Conservation (phyloP, 306 rosid species). For the Cucumis hystrix region DNA sequence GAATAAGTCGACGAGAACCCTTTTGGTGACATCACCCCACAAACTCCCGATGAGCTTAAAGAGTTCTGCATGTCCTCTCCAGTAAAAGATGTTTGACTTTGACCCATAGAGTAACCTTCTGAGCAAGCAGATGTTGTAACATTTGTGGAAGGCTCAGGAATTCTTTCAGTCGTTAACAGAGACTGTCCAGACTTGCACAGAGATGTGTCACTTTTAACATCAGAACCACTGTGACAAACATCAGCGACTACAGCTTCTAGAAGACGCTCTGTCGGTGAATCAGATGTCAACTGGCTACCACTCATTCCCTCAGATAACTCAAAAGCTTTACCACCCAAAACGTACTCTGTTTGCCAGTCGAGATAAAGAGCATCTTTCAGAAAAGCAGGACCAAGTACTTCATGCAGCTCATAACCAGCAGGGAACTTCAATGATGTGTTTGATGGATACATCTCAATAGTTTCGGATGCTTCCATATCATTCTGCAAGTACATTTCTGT, state of each 20-base stretch:
- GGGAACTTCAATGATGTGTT: slow-evolving; percentile 49
- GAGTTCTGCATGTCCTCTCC: slow-evolving; percentile 45
- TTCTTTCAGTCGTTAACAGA: slow-evolving; percentile 39
- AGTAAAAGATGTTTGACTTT: slow-evolving; percentile 38
- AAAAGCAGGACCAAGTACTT: slow-evolving; percentile 90
- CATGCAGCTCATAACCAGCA: slow-evolving; percentile 91
- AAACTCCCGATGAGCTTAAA: slow-evolving; percentile 64
- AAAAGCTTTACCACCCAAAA: slow-evolving; percentile 27
- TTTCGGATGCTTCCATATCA: slow-evolving; percentile 18
- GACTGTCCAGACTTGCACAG: slow-evolving; percentile 55
- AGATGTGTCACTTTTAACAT: slow-evolving; percentile 41
- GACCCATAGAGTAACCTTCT: slow-evolving; percentile 51
- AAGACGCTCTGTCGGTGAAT: slow-evolving; percentile 60
- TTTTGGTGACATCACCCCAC: slow-evolving; percentile 53
- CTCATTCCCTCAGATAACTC: slow-evolving; percentile 38
- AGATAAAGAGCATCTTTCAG: slow-evolving; percentile 30
- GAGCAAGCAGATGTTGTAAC: slow-evolving; percentile 32
- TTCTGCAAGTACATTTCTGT: slow-evolving; percentile 30
- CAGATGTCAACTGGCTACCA: slow-evolving; percentile 56
- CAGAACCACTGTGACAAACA: slow-evolving; percentile 42
- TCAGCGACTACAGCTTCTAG: slow-evolving; percentile 83
- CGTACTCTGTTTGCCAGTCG: slow-evolving; percentile 29
- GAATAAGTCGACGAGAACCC: slow-evolving; percentile 67
- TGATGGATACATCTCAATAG: slow-evolving; percentile 26
- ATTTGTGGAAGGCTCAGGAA: slow-evolving; percentile 49